These are phyloP conservation scores for Ceratocystis destructans DNA, from an alignment of 2,329 filamentous ascomycete species.

Conservation along the genomic window DNA sequence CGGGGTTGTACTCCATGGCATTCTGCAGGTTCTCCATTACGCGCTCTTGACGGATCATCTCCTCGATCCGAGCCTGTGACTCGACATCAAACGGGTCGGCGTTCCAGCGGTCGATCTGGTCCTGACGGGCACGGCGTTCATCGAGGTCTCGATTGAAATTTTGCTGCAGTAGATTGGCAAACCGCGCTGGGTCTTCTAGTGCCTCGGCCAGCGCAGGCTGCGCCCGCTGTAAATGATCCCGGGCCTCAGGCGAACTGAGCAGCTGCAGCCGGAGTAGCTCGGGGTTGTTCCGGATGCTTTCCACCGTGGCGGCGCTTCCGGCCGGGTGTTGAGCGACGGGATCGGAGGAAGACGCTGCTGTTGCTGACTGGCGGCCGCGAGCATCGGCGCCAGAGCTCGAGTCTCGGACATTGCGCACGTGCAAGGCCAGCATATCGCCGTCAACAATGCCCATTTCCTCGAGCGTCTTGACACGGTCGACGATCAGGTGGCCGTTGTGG, in stretches of 20 bases:
- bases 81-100: constrained; percentile 90
- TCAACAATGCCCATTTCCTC: constrained; percentile 68
- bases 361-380: constrained; percentile 23
- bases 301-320: constrained; percentile 22
- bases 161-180: constrained; percentile 56
- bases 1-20: constrained; percentile 92
- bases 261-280: constrained; percentile 75
- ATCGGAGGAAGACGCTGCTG: constrained; percentile 20
- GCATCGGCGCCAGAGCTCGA: constrained; percentile 28
- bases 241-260: constrained; percentile 60
- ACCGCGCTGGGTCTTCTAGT: constrained; percentile 61
- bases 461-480: constrained; percentile 65
- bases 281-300: constrained; percentile 42
- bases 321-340: constrained; percentile 24
- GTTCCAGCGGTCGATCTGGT: constrained; percentile 73
- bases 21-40: constrained; percentile 94
- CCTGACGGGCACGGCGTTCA: constrained; percentile 61
- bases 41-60: constrained; percentile 88
- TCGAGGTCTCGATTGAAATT: constrained; percentile 58
- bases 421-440: constrained; percentile 83
- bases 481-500: constrained; percentile 73
- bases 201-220: constrained; percentile 65
- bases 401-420: constrained; percentile 51
- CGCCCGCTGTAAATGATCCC: constrained; percentile 55
- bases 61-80: constrained; percentile 81